These are phyloP conservation scores for Cavenderia fasciculata DNA, from an alignment of 78 protist genomes.

Conservation along the genomic window DNA sequence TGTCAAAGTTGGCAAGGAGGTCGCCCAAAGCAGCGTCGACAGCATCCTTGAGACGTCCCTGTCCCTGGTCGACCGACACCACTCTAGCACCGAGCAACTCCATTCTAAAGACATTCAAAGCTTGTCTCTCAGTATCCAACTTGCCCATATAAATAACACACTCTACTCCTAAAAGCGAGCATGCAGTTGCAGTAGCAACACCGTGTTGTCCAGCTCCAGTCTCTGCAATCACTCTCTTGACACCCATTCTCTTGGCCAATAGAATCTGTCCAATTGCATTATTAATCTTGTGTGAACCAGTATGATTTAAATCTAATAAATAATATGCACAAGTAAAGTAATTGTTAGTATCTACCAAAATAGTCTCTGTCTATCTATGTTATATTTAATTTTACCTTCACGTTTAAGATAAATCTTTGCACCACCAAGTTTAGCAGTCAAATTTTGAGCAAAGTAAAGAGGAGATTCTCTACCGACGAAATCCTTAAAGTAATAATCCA, in stretches of 20 bases:
- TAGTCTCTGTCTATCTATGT: no score
- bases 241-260: constrained; percentile 88
- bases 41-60: constrained; percentile 47
- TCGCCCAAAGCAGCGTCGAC: constrained; percentile 48
- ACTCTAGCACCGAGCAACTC: constrained; percentile 91
- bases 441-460: not conserved
- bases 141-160: constrained; percentile 85
- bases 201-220: constrained; percentile 98
- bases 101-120: constrained; percentile 93
- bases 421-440: not conserved
- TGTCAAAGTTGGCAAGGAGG: constrained; percentile 33
- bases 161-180: constrained; percentile 90
- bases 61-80: constrained; percentile 80
- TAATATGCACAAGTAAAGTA: not conserved
- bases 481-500: not conserved
- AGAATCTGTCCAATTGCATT: constrained; percentile 89
- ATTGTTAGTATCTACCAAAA: not conserved
- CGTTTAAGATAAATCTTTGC: constrained; percentile 23
- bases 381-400: not conserved
- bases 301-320: constrained; percentile 82
- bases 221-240: constrained; percentile 90
- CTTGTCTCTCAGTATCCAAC: constrained; percentile 75
- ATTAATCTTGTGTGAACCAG: constrained; percentile 95
- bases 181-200: constrained; percentile 92
- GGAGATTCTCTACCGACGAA: constrained; percentile 22